Base-by-base conservation (phyloP, 768 basidiomycete genomes). In the Tricholoma furcatifolium region DNA sequence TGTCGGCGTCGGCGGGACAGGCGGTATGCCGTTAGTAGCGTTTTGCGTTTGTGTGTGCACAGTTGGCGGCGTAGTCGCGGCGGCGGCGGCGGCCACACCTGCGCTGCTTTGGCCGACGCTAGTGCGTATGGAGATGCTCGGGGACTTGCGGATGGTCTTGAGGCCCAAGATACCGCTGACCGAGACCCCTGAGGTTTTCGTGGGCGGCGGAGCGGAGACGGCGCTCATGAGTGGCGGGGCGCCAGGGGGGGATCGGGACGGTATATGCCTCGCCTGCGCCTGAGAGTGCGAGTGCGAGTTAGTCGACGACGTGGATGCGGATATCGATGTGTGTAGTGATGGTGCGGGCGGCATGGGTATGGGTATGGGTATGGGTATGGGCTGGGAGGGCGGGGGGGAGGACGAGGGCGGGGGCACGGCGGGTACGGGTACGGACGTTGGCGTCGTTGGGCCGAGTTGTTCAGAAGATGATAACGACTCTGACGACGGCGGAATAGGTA, bases 121-220 rank as follows among this genome's bases (percentile, higher is more conserved):
- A 10, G 53, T 27, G 58, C 57, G 50, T 47, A 57, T 31, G 57
- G 63, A 12, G 47, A 50, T 34, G 54, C 49, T 53, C 4, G 54
- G 43, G 4, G 48, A 18, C 36, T 45, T 53, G 43, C 52, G 52
- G 40, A 63, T 55, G 23, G 39, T 50, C 42, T 71, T 71, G 15
- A 63, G 44, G n/a, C 27, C 27, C 7, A 56, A 46, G 15, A 67
- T 67, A 21, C 24, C 47, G 10, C 27, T 43, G 10, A 50, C 47
- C 24, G 54, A 27, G 15, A 21, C 24, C 27, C n/a, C n/a, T n/a
- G n/a, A n/a, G n/a, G n/a, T n/a, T n/a, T 57, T 57, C n/a, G 39
- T 8, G 31, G 41, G 34, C n/a, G 35, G 23, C 1, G 53, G 47
- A 17, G 60, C 46, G 11, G 53, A 45, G 23, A 43, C 21, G 18